Evolutionary conservation across 306 rosid species (phyloP).

Genomic region (Lotus japonicus): DNA sequence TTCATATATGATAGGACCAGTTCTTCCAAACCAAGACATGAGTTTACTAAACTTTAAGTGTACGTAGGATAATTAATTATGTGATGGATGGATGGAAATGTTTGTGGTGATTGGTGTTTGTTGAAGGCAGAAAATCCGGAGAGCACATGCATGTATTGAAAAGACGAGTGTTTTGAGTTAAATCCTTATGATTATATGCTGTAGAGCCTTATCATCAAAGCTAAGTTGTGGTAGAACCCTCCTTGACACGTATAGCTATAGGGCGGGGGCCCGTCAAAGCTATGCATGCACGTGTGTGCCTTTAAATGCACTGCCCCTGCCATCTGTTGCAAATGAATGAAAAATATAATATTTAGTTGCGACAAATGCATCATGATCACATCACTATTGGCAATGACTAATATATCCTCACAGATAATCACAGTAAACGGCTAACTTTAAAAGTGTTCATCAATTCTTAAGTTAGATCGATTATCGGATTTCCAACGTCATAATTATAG

Average conservation of each 20-base stretch:
- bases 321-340: not conserved
- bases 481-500: too few species aligned
- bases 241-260: conserved; percentile 1
- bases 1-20: too few species aligned
- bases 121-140: conserved; percentile 19
- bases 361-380: too few species aligned
- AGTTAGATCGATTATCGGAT: too few species aligned
- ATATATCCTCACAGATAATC: too few species aligned
- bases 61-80: too few species aligned
- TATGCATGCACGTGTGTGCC: conserved; percentile 38
- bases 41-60: too few species aligned
- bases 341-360: too few species aligned
- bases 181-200: conserved; percentile 22
- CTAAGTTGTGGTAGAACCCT: conserved; percentile 16
- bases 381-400: too few species aligned
- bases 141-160: conserved; percentile 27
- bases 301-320: conserved; percentile 13
- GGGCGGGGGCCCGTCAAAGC: conserved; percentile 24
- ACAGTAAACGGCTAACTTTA: too few species aligned
- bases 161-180: conserved; percentile 25
- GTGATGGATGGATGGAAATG: not conserved
- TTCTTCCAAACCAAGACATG: too few species aligned
- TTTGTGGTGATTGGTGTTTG: conserved; percentile 11
- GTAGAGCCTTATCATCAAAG: conserved; percentile 20
- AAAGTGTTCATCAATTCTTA: too few species aligned